Evolutionary conservation across 2,329 filamentous ascomycete species (phyloP).

Genomic region (Cercospora sp.): DNA sequence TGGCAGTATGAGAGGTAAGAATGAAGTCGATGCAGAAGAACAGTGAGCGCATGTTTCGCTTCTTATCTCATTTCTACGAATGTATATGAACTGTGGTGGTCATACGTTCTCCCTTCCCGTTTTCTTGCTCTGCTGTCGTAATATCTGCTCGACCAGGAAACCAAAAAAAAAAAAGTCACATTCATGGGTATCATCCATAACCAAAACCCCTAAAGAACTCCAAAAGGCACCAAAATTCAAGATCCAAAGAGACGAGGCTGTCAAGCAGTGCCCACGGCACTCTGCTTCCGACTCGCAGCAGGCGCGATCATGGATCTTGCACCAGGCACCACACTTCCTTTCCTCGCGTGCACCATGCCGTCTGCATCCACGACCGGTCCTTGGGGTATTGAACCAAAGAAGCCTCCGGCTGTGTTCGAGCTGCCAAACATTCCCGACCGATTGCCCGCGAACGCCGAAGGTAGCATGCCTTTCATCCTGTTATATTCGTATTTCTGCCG

Average conservation of each 20-base stretch:
- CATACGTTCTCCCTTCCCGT: not conserved
- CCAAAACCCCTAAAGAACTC: not conserved
- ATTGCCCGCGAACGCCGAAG: slow-evolving; percentile 53
- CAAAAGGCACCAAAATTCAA: not conserved
- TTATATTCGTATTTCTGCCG: slow-evolving; percentile 60
- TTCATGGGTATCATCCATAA: not conserved
- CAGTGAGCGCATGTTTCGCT: not conserved
- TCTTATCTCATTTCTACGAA: not conserved
- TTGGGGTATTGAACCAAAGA: slow-evolving; percentile 16
- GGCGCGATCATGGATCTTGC: slow-evolving; percentile 33
- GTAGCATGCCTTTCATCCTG: slow-evolving; percentile 64
- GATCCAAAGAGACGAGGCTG: not conserved
- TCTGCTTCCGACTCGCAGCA: slow-evolving; percentile 27
- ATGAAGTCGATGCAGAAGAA: too few relatives aligned
- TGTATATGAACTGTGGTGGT: not conserved
- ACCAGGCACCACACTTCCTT: slow-evolving; percentile 28
- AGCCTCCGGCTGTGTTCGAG: slow-evolving; percentile 13
- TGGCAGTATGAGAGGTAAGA: too few relatives aligned
- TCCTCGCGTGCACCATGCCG: slow-evolving; percentile 26
- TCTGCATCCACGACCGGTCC: slow-evolving; percentile 24
- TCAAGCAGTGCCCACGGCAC: slow-evolving; percentile 16
- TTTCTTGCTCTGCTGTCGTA: not conserved
- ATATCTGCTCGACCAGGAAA: not conserved
- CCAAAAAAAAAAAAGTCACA: not conserved
- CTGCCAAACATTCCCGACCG: slow-evolving; percentile 17